Evolutionary conservation across 2,329 filamentous ascomycete genomes (phyloP), one percentile per base, ranked within the genome.

Genomic region (Fusarium sp.): DNA sequence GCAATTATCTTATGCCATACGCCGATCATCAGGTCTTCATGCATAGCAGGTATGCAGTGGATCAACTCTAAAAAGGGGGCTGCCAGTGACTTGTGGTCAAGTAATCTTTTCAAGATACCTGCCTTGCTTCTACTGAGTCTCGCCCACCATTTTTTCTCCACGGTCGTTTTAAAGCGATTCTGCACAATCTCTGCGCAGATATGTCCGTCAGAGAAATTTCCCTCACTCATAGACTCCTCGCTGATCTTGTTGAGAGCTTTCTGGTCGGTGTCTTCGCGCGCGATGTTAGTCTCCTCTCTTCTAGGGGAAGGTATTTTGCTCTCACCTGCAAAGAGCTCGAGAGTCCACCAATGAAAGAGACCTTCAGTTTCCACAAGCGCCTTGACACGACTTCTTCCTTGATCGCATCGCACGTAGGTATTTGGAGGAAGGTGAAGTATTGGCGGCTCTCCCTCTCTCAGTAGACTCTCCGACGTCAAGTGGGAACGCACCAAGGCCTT

Each of bases 241-340:
- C 37, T 34, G 6, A 67, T 57, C 37, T 45, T 54, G 5, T 52
- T 5, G 13, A 67, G 63, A 1, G 41, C 23, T 35, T 58, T 48
- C 7, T 32, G 59, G 56, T 45, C 35, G 35, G 2, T 39, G 35
- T 39, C 35, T 39, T 39, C 4, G 35, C 4, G 35, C 16, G 35
- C 35, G 35, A 39, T 39, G 35, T 41, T 13, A 67, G 37, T 34
- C 32, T 67, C 58, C 63, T 56, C 66, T 67, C 58, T 67, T 56
- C 66, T 39, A 39, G 35, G 35, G 4, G 18, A 39, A 39, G 4
- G 35, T 39, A 39, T 39, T 39, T 39, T 39, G 35, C 35, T 39
- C 35, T 60, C 35, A 68, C 54, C 54, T 10, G 45, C 34, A 13
- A 52, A 68, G 2, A 68, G 66, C 13, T 68, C 25, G 34, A 68